These are phyloP conservation scores for Chaetomium sp. DNA, from an alignment of 2,329 filamentous ascomycete species.

Conservation along the genomic window DNA sequence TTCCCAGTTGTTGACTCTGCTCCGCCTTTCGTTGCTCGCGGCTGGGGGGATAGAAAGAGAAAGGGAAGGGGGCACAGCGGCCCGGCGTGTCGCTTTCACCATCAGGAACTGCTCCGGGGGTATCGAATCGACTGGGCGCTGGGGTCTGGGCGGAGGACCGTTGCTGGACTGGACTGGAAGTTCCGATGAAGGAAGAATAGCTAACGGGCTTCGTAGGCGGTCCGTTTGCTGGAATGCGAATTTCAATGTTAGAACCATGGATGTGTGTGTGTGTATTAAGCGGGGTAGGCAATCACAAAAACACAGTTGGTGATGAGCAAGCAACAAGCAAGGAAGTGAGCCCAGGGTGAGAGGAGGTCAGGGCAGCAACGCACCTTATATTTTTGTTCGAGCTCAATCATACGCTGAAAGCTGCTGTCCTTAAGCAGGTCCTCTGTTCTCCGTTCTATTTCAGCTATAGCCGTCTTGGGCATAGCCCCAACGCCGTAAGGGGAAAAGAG, in stretches of 20 bases:
- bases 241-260: conserved; percentile 19
- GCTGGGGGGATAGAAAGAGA: conserved; percentile 29
- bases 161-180: conserved; percentile 6
- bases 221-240: conserved; percentile 25
- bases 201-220: conserved; percentile 22
- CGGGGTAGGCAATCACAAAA: not conserved
- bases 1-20: conserved; percentile 7
- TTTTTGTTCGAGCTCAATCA: conserved; percentile 54
- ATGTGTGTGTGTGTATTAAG: no score
- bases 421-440: conserved; percentile 24
- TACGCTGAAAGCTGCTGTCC: conserved; percentile 48
- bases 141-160: conserved; percentile 21
- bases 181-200: conserved; percentile 13
- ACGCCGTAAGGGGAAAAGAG: conserved; percentile 17
- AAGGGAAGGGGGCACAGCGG: conserved; percentile 22
- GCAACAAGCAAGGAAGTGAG: conserved; percentile 14
- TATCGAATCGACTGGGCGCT: conserved; percentile 22
- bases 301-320: conserved; percentile 6
- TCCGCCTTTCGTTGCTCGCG: conserved; percentile 3
- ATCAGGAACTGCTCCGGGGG: conserved; percentile 23
- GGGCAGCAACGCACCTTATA: conserved; percentile 43
- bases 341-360: not conserved
- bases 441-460: conserved; percentile 21
- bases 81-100: conserved; percentile 21
- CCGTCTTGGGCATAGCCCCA: conserved; percentile 17